Base-by-base conservation (phyloP, 495 filamentous ascomycete genomes). In the Lindgomyces ingoldianus region DNA sequence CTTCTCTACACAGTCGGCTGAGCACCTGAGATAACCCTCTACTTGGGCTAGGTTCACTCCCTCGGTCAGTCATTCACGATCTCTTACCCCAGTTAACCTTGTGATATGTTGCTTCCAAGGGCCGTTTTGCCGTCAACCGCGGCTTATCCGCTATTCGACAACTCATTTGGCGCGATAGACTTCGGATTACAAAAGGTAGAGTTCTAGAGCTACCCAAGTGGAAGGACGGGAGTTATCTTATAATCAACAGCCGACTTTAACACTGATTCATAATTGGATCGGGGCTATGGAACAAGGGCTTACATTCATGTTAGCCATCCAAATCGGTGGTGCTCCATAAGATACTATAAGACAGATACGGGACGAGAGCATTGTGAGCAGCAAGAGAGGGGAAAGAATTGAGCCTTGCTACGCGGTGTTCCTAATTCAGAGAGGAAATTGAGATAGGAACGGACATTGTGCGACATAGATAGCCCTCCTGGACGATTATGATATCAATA, bases 401-500 rank as follows among this genome's bases (percentile, higher is more conserved):
- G 46, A 49, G 46, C 46, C 46, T n/a, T n/a, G n/a, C n/a, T n/a
- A n/a, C n/a, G n/a, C n/a, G n/a, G n/a, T n/a, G n/a, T n/a, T n/a
- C n/a, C 46, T 6, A 25, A 25, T 49, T 25, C 16, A 49, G 8
- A 25, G 46, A 49, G 27, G 16, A 49, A 10, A 1, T 49, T 25
- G 46, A 49, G 46, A 49, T 24, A 8, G 21, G 21, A 49, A 25
- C 44, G 27, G 27, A 4, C 46, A 22, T 49, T 49, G 8, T 49
- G 46, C 46, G n/a, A 49, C 46, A 25, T 25, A 10, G 27, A 49
- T 11, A 14, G 25, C 30, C 30, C 49, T 30, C 49, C 26, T 52
- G 49, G 29, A 25, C 26, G 24, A 52, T 52, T n/a, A 27, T 9
- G 21, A 49, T 27, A 59, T 59, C 33, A 49, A 19, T 21, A 48